Conservation (phyloP, 2,329 filamentous ascomycete genomes). For the Epichloe sp. region DNA sequence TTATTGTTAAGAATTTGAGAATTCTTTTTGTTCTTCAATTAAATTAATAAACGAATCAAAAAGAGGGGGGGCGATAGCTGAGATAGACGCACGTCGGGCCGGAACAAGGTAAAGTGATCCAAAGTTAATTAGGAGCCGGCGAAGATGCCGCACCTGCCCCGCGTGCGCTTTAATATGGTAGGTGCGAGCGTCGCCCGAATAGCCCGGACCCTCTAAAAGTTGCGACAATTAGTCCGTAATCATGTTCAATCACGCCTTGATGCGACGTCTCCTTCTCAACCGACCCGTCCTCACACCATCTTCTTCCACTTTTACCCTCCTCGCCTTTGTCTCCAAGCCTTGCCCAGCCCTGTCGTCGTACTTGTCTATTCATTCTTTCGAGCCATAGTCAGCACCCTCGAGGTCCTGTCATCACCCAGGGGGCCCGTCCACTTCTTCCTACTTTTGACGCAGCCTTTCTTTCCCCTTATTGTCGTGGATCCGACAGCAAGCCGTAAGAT, state of each 20-base stretch:
- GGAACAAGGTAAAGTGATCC: no score
- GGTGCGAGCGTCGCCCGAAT: neutral
- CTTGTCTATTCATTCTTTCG: neutral
- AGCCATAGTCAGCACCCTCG: neutral
- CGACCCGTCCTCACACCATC: neutral
- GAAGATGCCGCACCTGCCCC: neutral
- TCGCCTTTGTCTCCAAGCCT: neutral
- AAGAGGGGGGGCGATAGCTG: no score
- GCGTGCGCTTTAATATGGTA: neutral
- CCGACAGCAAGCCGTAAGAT: neutral
- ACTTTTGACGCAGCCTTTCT: neutral
- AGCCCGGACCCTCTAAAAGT: neutral
- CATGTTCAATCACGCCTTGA: neutral
- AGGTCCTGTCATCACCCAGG: neutral
- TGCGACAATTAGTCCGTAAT: neutral
- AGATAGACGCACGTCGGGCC: no score
- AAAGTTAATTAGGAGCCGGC: neutral
- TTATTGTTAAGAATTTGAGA: no score
- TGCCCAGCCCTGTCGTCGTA: neutral
- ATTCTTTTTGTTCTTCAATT: no score
- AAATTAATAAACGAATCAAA: no score
- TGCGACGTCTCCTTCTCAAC: neutral
- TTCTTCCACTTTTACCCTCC: no score
- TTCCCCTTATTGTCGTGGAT: neutral
- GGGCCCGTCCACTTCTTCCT: neutral